These are phyloP conservation scores for Pleodorina starrii DNA, from an alignment of 139 green algal species.

Conservation along the genomic window DNA sequence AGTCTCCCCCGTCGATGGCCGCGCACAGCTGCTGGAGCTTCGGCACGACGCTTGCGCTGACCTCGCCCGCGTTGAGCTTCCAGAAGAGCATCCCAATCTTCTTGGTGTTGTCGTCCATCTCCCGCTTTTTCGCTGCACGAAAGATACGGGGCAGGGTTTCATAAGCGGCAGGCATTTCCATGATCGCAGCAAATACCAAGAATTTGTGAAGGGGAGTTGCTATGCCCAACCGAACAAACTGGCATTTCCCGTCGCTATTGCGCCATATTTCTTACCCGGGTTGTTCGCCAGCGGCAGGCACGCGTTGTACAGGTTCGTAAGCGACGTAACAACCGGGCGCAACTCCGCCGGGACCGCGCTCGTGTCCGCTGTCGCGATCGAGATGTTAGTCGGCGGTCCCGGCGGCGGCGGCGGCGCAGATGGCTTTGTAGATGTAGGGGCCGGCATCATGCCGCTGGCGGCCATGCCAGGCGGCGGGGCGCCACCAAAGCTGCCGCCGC, in stretches of 20 bases:
- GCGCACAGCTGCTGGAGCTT: constrained; percentile 88
- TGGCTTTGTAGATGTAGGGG: constrained; percentile 46
- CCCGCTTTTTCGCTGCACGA: constrained; percentile 83
- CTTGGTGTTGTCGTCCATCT: constrained; percentile 96
- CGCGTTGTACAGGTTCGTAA: constrained; percentile 82
- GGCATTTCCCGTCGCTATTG: too few relatives aligned
- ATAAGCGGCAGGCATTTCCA: too few relatives aligned
- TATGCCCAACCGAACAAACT: too few relatives aligned
- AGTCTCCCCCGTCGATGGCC: constrained; percentile 88
- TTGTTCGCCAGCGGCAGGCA: constrained; percentile 71
- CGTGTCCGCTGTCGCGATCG: constrained; percentile 78
- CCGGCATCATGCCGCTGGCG: constrained; percentile 4
- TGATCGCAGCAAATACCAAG: too few relatives aligned
- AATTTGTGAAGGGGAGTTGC: too few relatives aligned
- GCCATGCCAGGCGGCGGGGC: background rate
- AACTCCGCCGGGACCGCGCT: constrained; percentile 75
- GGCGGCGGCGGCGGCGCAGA: constrained; percentile 66
- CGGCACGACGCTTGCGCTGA: constrained; percentile 75
- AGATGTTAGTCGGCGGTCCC: constrained; percentile 84
- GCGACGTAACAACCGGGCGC: constrained; percentile 73
- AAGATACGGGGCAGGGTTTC: too few relatives aligned
- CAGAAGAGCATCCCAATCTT: constrained; percentile 93
- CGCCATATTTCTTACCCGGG: constrained; percentile 50
- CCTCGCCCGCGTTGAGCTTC: constrained; percentile 87
- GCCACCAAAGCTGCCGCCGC: constrained; percentile 13